Conservation (phyloP, 2,329 filamentous ascomycete genomes). For the Diaporthe citrichinensis region DNA sequence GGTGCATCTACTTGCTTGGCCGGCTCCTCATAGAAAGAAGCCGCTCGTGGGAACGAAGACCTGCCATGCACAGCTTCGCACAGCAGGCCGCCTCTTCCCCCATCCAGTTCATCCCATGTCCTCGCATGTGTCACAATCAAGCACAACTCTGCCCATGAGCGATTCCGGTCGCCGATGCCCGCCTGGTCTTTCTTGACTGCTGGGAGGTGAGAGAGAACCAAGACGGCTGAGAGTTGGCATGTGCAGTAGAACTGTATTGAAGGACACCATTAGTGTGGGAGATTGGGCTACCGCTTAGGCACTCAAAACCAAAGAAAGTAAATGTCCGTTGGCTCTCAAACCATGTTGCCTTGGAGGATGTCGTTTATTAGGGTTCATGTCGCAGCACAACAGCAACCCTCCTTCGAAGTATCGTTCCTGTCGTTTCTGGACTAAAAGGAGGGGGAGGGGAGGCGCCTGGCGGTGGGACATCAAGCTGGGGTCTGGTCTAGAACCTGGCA, state of each 20-base stretch:
- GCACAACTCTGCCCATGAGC: neutral
- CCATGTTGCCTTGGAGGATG: neutral
- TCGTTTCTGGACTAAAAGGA: neutral
- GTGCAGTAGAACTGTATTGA: neutral
- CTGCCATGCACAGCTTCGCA: neutral
- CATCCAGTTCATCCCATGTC: neutral
- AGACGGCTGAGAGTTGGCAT: neutral
- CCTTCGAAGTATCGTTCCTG: neutral
- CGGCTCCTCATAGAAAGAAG: neutral
- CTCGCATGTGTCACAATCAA: neutral
- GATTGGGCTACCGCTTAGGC: neutral
- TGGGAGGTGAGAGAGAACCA: neutral
- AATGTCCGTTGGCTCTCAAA: neutral
- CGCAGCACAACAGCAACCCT: neutral
- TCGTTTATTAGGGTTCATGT: neutral
- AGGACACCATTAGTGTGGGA: neutral
- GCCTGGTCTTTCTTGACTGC: no score
- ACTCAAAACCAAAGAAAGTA: neutral
- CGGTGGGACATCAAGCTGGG: neutral
- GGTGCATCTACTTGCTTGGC: neutral
- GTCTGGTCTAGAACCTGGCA: neutral
- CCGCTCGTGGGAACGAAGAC: neutral
- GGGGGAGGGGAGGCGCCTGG: neutral
- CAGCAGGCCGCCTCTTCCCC: neutral
- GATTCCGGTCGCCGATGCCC: no score